Evolutionary conservation across 2,329 filamentous ascomycete species (phyloP), one percentile per base, ranked within the genome.

Genomic region (Apiospora malaysiana): DNA sequence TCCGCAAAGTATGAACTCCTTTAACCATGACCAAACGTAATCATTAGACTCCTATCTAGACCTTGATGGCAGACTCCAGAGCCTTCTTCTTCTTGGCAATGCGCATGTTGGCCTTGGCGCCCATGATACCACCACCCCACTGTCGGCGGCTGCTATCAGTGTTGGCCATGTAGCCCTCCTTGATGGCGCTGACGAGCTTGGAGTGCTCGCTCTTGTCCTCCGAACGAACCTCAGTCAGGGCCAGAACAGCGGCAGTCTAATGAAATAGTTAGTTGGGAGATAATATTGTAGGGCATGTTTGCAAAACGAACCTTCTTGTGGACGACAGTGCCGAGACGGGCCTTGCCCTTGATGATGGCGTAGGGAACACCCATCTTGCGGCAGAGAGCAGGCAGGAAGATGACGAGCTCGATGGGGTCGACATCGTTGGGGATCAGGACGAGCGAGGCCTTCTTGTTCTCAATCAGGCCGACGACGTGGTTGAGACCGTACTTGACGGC

Each of bases 331-430:
- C 96, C 96, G 81, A 99, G 94, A 87, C 96, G 92, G 78, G 96
- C 96, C 93, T 99, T 99, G 89, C 96, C 96, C 94, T 99, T 99
- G 83, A 99, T 91, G 80, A 99, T 98, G 83, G 95, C 96, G 85
- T 98, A 99, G 76, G 97, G 96, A 79, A 98, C 92, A 88, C 97
- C 97, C 95, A 99, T 99, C 94, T 99, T 99, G 87, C 95, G 93
- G 94, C 96, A 99, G 79, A 99, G 93, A 81, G 96, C 95, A 78
- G 96, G 96, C 76, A 99, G 91, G 93, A 97, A 99, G 86, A 99
- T 94, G 82, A 99, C 97, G 80, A 99, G 88, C 91, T 99, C 96
- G 83, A 99, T 99, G 81, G 96, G 96, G 90, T 99, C 96, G 80
- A 99, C 97, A 83, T 99, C 96, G 89, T 99, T 97, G 85, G 96